A percentile compares a stretch with the other conserved stretches of the same genome.
Evolutionary conservation across 139 green algal genomes (phyloP).

Genomic region (Auxenochlorella pyrenoidosa): DNA sequence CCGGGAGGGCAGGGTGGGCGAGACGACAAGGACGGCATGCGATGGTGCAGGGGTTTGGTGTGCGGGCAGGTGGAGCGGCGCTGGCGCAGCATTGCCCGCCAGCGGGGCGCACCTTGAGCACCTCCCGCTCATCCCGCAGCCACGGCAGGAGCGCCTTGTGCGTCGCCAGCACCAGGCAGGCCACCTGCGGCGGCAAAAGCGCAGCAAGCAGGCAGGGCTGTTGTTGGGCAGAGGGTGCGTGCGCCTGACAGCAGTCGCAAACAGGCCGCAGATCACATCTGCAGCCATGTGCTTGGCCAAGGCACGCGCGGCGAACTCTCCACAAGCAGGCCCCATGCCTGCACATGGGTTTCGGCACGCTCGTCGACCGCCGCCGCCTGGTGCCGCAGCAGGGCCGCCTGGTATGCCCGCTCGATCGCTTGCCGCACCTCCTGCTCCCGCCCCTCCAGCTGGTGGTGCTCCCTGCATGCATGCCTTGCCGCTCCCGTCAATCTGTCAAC

Average conservation of each 20-base stretch:
- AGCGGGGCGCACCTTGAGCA: not conserved
- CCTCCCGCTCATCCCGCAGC: constrained; percentile 45
- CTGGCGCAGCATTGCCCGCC: not conserved
- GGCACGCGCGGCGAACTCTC: no score
- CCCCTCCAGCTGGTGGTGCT: constrained; percentile 38
- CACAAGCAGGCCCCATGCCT: not conserved
- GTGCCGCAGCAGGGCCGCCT: constrained; percentile 2
- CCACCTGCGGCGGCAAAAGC: constrained; percentile 21
- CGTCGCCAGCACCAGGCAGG: constrained; percentile 37
- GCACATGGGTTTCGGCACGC: constrained; percentile 45
- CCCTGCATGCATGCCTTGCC: not conserved
- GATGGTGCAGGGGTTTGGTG: no score
- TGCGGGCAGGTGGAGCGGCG: no score
- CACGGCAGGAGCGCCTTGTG: constrained; percentile 45
- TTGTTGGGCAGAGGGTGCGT: not conserved
- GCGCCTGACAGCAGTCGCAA: no score
- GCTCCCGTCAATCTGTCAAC: no score
- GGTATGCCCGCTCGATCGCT: constrained; percentile 17
- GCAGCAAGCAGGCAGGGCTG: not conserved
- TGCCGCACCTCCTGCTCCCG: constrained; percentile 20
- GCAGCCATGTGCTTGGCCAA: no score
- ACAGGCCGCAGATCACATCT: no score
- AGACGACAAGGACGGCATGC: not conserved
- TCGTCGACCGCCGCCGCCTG: constrained; percentile 23
- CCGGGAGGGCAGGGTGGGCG: not conserved